phyloP scores from a whole-genome alignment of 2,329 filamentous ascomycete genomes.

The Epichloe sibirici region DNA sequence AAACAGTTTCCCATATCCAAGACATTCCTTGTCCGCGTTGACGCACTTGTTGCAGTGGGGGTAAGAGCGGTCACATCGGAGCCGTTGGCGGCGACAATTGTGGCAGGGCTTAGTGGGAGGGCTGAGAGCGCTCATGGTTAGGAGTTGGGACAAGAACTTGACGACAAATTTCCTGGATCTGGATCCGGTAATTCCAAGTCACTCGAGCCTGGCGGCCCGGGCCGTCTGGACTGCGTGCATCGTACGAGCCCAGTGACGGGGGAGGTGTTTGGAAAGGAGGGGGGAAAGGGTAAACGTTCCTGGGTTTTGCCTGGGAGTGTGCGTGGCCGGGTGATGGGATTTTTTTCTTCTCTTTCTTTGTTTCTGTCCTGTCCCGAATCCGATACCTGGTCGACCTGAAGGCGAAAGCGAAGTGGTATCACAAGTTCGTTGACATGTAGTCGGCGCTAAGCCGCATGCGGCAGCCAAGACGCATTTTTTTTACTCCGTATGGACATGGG shows the following conservation, averaged over 20 bases:
- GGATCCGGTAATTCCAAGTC: constrained; percentile 3
- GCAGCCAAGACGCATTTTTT: constrained; percentile 20
- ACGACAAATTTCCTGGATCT: constrained; percentile 2
- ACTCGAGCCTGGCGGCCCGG: constrained; percentile 7
- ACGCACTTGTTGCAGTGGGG: constrained; percentile 40
- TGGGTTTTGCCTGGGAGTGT: background rate
- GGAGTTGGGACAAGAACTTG: background rate
- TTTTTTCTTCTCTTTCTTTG: background rate
- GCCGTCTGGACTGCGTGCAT: constrained; percentile 5
- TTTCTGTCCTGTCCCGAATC: background rate
- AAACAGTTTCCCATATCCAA: constrained; percentile 41
- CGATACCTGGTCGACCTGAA: too few species aligned
- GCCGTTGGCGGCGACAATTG: constrained; percentile 40
- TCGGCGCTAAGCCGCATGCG: constrained; percentile 16
- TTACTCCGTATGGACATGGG: background rate
- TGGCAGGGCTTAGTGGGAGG: constrained; percentile 31
- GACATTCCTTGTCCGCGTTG: constrained; percentile 35
- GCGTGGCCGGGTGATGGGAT: background rate
- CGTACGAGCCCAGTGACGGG: constrained; percentile 1
- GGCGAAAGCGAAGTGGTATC: too few species aligned
- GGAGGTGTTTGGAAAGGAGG: background rate
- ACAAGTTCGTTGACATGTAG: background rate
- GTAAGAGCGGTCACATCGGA: constrained; percentile 39
- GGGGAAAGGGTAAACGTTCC: background rate
- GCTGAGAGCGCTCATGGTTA: constrained; percentile 6